Percentiles rank a stretch among this genome's conserved stretches.
Conservation (phyloP, 1,284 basidiomycete genomes). For the Phaffia rhodozyma region DNA sequence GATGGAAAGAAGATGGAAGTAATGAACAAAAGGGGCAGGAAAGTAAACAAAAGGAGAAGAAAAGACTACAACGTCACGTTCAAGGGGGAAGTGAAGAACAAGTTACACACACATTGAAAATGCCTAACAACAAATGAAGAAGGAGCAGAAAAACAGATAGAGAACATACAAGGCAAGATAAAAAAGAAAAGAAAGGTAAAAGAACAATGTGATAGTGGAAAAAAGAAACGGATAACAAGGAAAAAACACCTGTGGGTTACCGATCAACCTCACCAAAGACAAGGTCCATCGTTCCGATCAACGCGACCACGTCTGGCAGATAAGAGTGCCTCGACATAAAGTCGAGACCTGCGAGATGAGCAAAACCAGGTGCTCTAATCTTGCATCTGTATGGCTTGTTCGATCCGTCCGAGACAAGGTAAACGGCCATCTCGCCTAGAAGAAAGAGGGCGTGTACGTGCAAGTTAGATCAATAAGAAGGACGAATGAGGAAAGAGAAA, state of each 20-base stretch:
- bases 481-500: no score
- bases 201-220: background rate
- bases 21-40: no score
- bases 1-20: no score
- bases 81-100: no score
- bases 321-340: conserved; percentile 83
- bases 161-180: no score
- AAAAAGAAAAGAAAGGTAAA: background rate
- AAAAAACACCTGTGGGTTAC: conserved; percentile 19
- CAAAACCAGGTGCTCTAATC: conserved; percentile 87
- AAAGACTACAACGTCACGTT: no score
- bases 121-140: no score
- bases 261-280: conserved; percentile 61
- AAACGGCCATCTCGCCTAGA: conserved; percentile 81
- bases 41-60: no score
- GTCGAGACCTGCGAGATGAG: conserved; percentile 80
- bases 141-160: no score
- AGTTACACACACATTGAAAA: no score
- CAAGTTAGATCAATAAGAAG: no score
- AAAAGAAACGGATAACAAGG: background rate
- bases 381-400: conserved; percentile 61
- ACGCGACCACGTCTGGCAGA: conserved; percentile 80
- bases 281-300: conserved; percentile 84
- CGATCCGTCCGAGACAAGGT: conserved; percentile 58
- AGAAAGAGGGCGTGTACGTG: no score